Evolutionary conservation across 495 filamentous ascomycete genomes (phyloP).

Genomic region (Penicillium mononematosum): DNA sequence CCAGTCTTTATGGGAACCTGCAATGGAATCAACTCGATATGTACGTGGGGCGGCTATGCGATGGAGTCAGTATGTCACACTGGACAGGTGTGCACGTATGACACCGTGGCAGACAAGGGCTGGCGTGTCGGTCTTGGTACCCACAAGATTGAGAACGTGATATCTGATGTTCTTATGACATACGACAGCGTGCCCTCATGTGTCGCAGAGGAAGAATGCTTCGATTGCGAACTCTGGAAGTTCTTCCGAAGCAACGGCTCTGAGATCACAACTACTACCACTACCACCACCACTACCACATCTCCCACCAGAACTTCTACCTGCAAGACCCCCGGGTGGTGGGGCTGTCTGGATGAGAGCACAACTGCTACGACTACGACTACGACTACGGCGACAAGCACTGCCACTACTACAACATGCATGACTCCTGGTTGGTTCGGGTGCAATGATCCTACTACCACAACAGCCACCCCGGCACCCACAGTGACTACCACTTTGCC

Average conservation of each 20-base stretch:
- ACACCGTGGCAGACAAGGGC: conserved; percentile 83
- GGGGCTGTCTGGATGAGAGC: conserved; percentile 57
- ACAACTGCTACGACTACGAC: conserved; percentile 57
- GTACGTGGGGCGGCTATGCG: conserved; percentile 91
- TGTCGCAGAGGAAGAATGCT: conserved; percentile 69
- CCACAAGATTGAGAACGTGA: conserved; percentile 82
- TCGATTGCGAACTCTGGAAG: conserved; percentile 91
- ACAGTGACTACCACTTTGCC: conserved; percentile 27
- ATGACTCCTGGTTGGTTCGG: conserved; percentile 74
- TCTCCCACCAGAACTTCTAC: conserved; percentile 72
- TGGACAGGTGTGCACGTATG: conserved; percentile 82
- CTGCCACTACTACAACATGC: conserved; percentile 75
- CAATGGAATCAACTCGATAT: conserved; percentile 81
- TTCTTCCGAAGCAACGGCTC: conserved; percentile 89
- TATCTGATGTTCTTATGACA: conserved; percentile 75
- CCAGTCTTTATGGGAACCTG: conserved; percentile 93
- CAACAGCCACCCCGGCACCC: conserved; percentile 20
- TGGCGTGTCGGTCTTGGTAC: conserved; percentile 85
- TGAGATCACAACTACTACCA: conserved; percentile 65
- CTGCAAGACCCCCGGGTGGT: conserved; percentile 81
- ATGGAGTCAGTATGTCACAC: conserved; percentile 90
- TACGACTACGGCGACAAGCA: conserved; percentile 54
- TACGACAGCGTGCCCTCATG: conserved; percentile 80
- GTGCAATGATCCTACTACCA: conserved; percentile 48
- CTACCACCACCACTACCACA: conserved; percentile 51